Base-by-base conservation (phyloP, 1,139 yeast species). In the Suhomyces coccinellae region DNA sequence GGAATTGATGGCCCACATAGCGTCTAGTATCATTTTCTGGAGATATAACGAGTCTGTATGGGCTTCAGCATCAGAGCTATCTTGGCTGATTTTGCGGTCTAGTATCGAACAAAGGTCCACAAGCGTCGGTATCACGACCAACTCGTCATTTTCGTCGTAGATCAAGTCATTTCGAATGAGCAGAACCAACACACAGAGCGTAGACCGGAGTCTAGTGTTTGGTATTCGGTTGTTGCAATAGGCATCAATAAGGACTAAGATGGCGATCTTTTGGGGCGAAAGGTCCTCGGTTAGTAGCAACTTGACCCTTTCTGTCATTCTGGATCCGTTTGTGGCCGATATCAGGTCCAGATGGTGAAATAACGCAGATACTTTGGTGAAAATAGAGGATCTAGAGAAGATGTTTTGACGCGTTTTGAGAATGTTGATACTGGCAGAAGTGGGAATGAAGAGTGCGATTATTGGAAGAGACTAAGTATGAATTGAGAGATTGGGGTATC, bases 221-320 rank as follows among this genome's bases (percentile, higher is more conserved):
- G 58, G 62, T 6, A 66, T 45, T 35, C 42, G 39, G 15, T 53
- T 46, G 29, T 53, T 39, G 34, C 65, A 45, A 52, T 67, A 66
- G 10, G 63, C 52, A 38, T 50, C 53, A 8, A 61, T 52, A 10
- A 63, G 50, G 15, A 61, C 50, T 9, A 67, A 51, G 1, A 69
- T 47, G 10, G 71, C 65, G 8, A 71, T 57, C 39, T 64, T 67
- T 39, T 65, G 69, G 4, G 75, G 74, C 15, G 72, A 66, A 12
- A 70, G 50, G 46, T 65, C 71, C 44, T 69, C 73, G 3, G 70
- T 59, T 22, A 67, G 50, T 2, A 62, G 52, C 27, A 60, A 52
- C 40, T 49, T 46, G 38, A 45, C 38, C 28, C 35, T 26, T 10
- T 35, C 36, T 15, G 28, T 17, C 31, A 38, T 43, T 26, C 2